Percentiles rank a stretch among this genome's conserved stretches.
phyloP scores from a whole-genome alignment of 306 rosid species.

The Rosa multiflora region DNA sequence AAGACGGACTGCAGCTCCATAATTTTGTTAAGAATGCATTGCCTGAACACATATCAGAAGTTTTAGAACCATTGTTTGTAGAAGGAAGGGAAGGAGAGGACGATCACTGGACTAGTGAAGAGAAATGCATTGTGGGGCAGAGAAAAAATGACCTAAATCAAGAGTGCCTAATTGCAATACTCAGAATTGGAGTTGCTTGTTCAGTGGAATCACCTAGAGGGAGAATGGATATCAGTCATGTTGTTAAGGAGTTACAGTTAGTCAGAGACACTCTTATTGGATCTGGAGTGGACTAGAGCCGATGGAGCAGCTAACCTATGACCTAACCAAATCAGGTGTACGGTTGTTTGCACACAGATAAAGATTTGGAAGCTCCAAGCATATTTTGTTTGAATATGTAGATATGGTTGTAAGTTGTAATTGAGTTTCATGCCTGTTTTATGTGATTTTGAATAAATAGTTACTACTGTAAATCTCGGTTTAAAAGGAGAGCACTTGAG shows the following conservation, averaged over 20 bases:
- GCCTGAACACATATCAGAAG: conserved; percentile 10
- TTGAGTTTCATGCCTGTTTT: background rate
- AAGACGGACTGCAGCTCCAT: conserved; percentile 20
- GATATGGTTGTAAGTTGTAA: background rate
- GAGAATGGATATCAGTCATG: conserved; percentile 5
- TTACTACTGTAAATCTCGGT: background rate
- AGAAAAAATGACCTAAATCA: background rate
- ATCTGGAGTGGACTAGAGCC: background rate
- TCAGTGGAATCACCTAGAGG: conserved; percentile 6
- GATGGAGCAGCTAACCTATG: background rate
- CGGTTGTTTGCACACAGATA: background rate
- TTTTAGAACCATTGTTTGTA: conserved; percentile 14
- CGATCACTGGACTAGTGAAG: background rate
- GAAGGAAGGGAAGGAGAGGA: background rate
- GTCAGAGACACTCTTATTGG: background rate
- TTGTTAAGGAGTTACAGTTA: conserved; percentile 12
- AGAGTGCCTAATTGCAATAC: conserved; percentile 12
- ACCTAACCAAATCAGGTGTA: background rate
- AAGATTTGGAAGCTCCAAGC: background rate
- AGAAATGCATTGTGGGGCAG: background rate
- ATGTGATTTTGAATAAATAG: background rate
- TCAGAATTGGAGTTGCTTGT: conserved; percentile 22
- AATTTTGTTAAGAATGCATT: conserved; percentile 1
- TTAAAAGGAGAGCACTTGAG: background rate
- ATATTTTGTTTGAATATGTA: background rate